Base-by-base conservation (phyloP, 768 basidiomycete species). In the Hydnum rufescens region DNA sequence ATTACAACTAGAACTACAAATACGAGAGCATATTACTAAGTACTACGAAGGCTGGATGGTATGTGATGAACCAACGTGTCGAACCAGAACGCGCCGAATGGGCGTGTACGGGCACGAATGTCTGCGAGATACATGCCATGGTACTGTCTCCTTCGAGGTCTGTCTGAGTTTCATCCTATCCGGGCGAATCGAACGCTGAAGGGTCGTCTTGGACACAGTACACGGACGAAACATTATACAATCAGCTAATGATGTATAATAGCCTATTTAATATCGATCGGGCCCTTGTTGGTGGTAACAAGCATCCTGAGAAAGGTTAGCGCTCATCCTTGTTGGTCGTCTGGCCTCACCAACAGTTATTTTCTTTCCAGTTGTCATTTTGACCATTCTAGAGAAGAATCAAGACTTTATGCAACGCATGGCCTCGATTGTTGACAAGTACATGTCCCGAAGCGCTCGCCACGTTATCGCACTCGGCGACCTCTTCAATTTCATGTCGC, bases 1-100 rank as follows among this genome's bases (percentile, higher is more conserved):
- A 55, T 70, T 78, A 22, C 95, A 97, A 63, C 74, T 97, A 13
- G 92, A 97, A 61, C 67, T 74, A 1, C 87, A 92, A 59, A 82
- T 96, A 49, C 77, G 92, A 0, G 65, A 72, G 2, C 76, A 75
- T 56, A 81, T 99, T 48, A 67, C 70, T 4, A 74, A 71, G 58
- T 96, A 92, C 64, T 97, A 99, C 61, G 77, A 95, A 60, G 78
- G 79, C 1, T 92, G 85, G 84, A 80, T 75, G 1, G 67, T 82
- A 3, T 99, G 95, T 65, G 74, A 89, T 58, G 95, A 96, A 56
- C 68, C 75, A 22, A 81, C 80, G 0, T 99, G 95, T 61, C 75
- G 75, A 5, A 71, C 77, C 55, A 74, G 84, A 32, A 90, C 93
- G n/a, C 72, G 95, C 19, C 84, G 80, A 73, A 93, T 96, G 86